Evolutionary conservation across 768 basidiomycete genomes (phyloP), one percentile per base, ranked within the genome.

Genomic region (Agaricus bisporus): DNA sequence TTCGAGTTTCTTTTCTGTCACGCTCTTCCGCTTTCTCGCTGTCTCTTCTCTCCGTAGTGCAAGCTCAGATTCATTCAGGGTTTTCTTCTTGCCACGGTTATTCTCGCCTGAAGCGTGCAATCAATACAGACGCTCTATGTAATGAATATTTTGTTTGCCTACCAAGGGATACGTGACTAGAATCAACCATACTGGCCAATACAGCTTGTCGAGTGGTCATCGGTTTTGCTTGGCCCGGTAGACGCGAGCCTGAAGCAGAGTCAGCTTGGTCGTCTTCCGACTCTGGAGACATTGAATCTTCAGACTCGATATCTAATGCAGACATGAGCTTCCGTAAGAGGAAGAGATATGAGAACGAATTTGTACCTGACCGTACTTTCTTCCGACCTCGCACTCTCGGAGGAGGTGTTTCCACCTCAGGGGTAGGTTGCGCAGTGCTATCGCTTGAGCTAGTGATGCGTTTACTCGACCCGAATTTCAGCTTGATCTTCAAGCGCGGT

Each of bases 1-100:
- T 63, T 90, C 87, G 3, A 91, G 73, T 66, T 87, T 88, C 71
- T 90, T 90, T 68, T 91, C 88, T 5, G 80, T 81, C 41, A 92
- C 68, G 60, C 89, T 86, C 61, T 81, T 87, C 49, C 91, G 76
- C 68, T 91, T 93, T 36, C 90, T 73, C 0, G 88, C 88, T 0
- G 85, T 89, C 64, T 94, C 91, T 60, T 91, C 88, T 17, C 85
- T 74, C 38, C 84, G 77, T 2, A 90, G 70, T 0, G 87, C 87
- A 3, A 90, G 72, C 65, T 91, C 88, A 2, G 80, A 75, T 56
- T 86, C 85, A 7, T 83, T 89, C 6, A 88, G 70, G 7, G 80
- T 76, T 60, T 85, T 84, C 66, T 87, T 89, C 66, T 80, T 80
- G 48, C 74, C 73, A 2, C 67, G 61, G 1, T 64, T 61, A 5